Base-by-base conservation (phyloP, 2,329 filamentous ascomycete genomes). In the Arthrobotrys musiformis region DNA sequence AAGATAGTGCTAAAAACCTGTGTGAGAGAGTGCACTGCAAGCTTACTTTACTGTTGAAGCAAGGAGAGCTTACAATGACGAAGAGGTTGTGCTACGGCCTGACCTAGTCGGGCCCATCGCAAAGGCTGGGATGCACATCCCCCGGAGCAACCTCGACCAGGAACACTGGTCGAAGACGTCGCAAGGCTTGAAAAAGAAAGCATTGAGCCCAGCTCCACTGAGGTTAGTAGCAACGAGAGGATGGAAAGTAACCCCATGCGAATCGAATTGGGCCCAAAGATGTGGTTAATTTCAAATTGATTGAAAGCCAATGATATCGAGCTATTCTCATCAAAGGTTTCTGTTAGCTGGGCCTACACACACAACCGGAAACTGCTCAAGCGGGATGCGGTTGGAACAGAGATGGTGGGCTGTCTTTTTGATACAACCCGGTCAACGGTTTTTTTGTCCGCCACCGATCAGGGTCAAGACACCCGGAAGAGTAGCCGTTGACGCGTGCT, bases 11-110 rank as follows among this genome's bases (percentile, higher is more conserved):
- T 76, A 76, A 76, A 76, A 75, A 68, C 2, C n/a, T 48, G 69
- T 73, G 70, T 50, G 72, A 62, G 72, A 64, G 72, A 63, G 70
- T 62, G 54, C 62, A 46, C 48, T 30, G 61, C 70, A 62, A 67
- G 64, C 64, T 76, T 69, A 69, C 64, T 76, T 76, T 70, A 42
- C 52, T 46, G 30, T 54, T 70, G 64, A 76, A 76, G 72, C 72
- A 76, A 76, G 72, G 72, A 76, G 72, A 76, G 72, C 72, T 76
- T 76, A 66, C 60, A 69, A 76, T 76, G 72, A 76, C 72, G 72
- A 76, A 76, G 72, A 22, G 64, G 70, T 76, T 70, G 72, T 76
- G 72, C 64, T 75, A 75, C 70, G 70, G 46, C 70, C 26, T 58
- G 58, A 69, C 72, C 72, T 37, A 63, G 63, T 70, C 35, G 56